These are phyloP conservation scores for Lactifluus hygrophoroides DNA, from an alignment of 768 basidiomycete species.

Conservation along the genomic window DNA sequence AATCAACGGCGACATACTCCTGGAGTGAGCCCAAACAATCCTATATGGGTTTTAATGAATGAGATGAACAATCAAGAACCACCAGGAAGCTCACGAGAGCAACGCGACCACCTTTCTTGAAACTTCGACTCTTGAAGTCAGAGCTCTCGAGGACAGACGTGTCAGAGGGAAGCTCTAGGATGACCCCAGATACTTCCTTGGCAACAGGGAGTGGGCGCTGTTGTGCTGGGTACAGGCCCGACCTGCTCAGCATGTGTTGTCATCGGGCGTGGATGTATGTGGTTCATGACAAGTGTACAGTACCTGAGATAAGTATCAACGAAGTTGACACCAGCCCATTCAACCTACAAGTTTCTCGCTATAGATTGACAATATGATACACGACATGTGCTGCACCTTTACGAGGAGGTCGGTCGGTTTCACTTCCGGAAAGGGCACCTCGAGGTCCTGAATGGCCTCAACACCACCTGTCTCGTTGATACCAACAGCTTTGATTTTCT, in stretches of 20 bases:
- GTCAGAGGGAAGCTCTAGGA: constrained; percentile 69
- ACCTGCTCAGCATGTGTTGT: constrained; percentile 22
- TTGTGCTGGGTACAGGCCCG: constrained; percentile 54
- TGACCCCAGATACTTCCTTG: constrained; percentile 67
- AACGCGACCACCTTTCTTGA: constrained; percentile 62
- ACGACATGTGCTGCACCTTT: constrained; percentile 26
- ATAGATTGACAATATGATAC: neutral
- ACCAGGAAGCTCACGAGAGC: constrained; percentile 43
- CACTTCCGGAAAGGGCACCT: constrained; percentile 56
- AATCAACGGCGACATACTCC: constrained; percentile 62
- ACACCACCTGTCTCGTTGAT: constrained; percentile 68
- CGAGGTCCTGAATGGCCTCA: constrained; percentile 66
- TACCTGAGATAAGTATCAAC: constrained; percentile 79
- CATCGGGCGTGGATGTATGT: neutral
- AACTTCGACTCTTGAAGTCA: constrained; percentile 55
- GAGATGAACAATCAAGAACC: neutral
- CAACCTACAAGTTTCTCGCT: constrained; percentile 35
- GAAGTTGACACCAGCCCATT: constrained; percentile 80
- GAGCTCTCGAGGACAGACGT: constrained; percentile 46
- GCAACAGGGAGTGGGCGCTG: constrained; percentile 63
- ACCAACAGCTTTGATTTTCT: constrained; percentile 61
- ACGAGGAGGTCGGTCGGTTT: constrained; percentile 51
- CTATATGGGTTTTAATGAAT: constrained; percentile 25
- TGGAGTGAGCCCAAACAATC: constrained; percentile 47
- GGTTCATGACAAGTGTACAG: constrained; percentile 22